A percentile compares a stretch with the other conserved stretches of the same genome.
These are phyloP conservation scores for Lactifluus pinguis DNA, from an alignment of 768 basidiomycete genomes.

Conservation along the genomic window DNA sequence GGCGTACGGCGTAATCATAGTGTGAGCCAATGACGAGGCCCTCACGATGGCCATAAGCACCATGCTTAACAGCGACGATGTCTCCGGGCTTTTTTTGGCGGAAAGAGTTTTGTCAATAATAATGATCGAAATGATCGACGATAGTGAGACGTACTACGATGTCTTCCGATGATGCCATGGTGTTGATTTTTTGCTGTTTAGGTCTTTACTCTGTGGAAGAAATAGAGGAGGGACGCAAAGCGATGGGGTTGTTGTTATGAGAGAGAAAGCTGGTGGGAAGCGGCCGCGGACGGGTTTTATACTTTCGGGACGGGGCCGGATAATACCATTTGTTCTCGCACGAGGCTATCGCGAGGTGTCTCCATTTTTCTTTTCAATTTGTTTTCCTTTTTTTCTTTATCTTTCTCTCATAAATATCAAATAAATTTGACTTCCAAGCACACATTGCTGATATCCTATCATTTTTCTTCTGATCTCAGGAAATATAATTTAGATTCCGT, in stretches of 20 bases:
- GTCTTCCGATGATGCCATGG: conserved; percentile 1
- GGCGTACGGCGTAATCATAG: conserved; percentile 56
- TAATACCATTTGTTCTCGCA: conserved; percentile 8
- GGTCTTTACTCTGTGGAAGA: neutral
- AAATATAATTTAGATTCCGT: neutral
- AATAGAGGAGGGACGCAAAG: neutral
- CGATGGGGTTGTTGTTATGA: neutral
- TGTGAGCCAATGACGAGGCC: conserved; percentile 75
- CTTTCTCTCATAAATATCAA: neutral
- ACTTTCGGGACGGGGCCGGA: neutral
- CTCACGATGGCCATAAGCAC: conserved; percentile 54
- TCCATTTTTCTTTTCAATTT: too few species aligned
- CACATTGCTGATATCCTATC: neutral
- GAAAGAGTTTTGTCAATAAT: neutral
- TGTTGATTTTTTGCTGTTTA: neutral
- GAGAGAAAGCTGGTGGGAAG: neutral
- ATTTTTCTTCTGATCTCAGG: neutral
- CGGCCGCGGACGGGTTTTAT: conserved; percentile 9
- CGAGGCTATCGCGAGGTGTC: conserved; percentile 11
- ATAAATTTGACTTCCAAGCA: neutral
- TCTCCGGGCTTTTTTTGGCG: conserved; percentile 54
- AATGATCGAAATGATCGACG: neutral
- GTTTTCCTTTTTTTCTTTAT: neutral
- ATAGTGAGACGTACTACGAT: neutral
- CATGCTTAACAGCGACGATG: conserved; percentile 67